These are phyloP conservation scores for Puccinia coronata DNA, from an alignment of 1,284 basidiomycete species.

Conservation along the genomic window DNA sequence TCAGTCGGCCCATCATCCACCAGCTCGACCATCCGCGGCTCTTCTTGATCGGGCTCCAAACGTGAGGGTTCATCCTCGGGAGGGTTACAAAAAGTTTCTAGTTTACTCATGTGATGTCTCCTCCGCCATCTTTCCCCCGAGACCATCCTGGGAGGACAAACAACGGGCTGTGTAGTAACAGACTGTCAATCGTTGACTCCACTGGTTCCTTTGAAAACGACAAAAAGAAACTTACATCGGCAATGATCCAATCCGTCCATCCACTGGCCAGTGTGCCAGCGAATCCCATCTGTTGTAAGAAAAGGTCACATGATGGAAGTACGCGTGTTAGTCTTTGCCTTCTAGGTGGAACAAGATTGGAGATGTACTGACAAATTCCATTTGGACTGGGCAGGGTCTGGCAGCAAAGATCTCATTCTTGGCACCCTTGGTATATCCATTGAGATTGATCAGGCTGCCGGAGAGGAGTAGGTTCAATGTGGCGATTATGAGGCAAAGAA, in stretches of 20 bases:
- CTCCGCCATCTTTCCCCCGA: conserved; percentile 61
- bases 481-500: not conserved
- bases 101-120: conserved; percentile 25
- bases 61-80: not conserved
- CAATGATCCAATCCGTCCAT: conserved; percentile 69
- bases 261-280: conserved; percentile 66
- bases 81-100: conserved; percentile 1
- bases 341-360: conserved; percentile 48
- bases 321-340: not conserved
- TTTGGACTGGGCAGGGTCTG: conserved; percentile 66
- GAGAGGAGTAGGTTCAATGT: not conserved
- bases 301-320: too few species aligned
- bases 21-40: conserved; percentile 50
- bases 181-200: too few species aligned
- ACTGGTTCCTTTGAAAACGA: not conserved
- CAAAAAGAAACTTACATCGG: conserved; percentile 51
- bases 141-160: conserved; percentile 64
- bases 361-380: conserved; percentile 62
- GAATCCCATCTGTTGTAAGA: conserved; percentile 61
- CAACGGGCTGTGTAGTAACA: too few species aligned
- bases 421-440: conserved; percentile 70
- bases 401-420: conserved; percentile 68
- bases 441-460: conserved; percentile 64
- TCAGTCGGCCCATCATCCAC: conserved; percentile 55
- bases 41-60: conserved; percentile 40